These are phyloP conservation scores for Panaeolus papilionaceus DNA, from an alignment of 768 basidiomycete genomes.

Conservation along the genomic window DNA sequence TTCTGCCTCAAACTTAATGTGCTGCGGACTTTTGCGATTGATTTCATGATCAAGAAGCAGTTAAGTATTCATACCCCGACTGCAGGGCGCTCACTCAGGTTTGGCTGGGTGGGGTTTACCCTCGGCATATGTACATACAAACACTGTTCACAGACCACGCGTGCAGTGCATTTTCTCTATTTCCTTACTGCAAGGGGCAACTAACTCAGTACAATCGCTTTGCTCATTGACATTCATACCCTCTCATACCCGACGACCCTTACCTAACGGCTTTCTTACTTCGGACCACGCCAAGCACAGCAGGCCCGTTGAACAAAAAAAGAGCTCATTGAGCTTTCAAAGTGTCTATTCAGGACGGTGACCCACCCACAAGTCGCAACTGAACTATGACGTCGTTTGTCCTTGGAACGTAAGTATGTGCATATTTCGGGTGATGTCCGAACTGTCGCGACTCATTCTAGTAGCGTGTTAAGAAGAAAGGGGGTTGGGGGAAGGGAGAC, in stretches of 20 bases:
- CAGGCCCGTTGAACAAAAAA: not conserved
- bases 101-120: not conserved
- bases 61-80: not conserved
- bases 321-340: not conserved
- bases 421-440: not conserved
- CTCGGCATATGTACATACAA: not conserved
- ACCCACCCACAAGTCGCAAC: no score
- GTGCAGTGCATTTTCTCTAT: constrained; percentile 6
- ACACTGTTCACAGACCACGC: not conserved
- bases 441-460: not conserved
- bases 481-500: not conserved
- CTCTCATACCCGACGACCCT: not conserved
- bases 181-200: not conserved
- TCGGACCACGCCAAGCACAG: not conserved
- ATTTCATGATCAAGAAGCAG: not conserved
- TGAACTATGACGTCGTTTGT: not conserved
- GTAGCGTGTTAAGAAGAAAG: constrained; percentile 8
- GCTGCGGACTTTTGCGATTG: constrained; percentile 7
- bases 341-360: not conserved
- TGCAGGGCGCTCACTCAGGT: constrained; percentile 13
- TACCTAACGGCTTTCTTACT: not conserved
- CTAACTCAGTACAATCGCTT: not conserved
- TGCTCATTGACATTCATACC: not conserved
- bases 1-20: not conserved
- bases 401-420: not conserved